These are phyloP conservation scores for Bolboschoenus planiculmis DNA, from an alignment of 176 grass and related monocot genomes.

Conservation along the genomic window DNA sequence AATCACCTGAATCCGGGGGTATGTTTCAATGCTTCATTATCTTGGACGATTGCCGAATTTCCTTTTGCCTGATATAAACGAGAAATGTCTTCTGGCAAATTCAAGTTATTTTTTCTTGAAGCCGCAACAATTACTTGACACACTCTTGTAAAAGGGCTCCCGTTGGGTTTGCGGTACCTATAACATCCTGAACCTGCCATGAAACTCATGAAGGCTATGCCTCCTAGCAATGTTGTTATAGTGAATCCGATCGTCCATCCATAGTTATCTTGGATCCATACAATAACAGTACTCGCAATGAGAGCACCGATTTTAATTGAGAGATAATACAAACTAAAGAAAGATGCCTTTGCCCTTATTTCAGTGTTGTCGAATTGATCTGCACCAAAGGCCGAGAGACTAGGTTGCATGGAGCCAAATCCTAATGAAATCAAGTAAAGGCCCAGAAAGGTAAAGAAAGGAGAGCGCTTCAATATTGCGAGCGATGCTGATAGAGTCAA, in stretches of 20 bases:
- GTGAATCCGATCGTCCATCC: slow-evolving; percentile 76
- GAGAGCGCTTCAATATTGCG: slow-evolving; percentile 21
- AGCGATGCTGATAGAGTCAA: slow-evolving; percentile 71
- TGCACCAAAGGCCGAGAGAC: slow-evolving; percentile 73
- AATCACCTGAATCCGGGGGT: slow-evolving; percentile 61
- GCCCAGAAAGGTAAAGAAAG: slow-evolving; percentile 45
- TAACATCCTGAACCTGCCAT: slow-evolving; percentile 64
- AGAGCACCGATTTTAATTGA: slow-evolving; percentile 61
- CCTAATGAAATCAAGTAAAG: slow-evolving; percentile 71
- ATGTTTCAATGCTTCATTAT: slow-evolving; percentile 60
- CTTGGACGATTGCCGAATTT: slow-evolving; percentile 49
- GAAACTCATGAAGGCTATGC: slow-evolving; percentile 56
- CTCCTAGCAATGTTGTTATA: slow-evolving; percentile 68
- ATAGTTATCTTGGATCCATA: slow-evolving; percentile 75
- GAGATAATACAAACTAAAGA: slow-evolving; percentile 41
- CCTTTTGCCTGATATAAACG: slow-evolving; percentile 59
- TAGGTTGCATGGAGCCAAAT: slow-evolving; percentile 68
- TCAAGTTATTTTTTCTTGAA: slow-evolving; percentile 40
- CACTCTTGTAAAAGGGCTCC: slow-evolving; percentile 74
- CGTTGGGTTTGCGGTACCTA: slow-evolving; percentile 69
- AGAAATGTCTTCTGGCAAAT: slow-evolving; percentile 52
- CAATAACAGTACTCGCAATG: slow-evolving; percentile 64
- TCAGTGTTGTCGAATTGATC: slow-evolving; percentile 46
- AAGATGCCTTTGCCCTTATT: slow-evolving; percentile 7
- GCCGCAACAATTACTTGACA: slow-evolving; percentile 79